Conservation (phyloP, 768 basidiomycete species). For the Leccinellum albellum region DNA sequence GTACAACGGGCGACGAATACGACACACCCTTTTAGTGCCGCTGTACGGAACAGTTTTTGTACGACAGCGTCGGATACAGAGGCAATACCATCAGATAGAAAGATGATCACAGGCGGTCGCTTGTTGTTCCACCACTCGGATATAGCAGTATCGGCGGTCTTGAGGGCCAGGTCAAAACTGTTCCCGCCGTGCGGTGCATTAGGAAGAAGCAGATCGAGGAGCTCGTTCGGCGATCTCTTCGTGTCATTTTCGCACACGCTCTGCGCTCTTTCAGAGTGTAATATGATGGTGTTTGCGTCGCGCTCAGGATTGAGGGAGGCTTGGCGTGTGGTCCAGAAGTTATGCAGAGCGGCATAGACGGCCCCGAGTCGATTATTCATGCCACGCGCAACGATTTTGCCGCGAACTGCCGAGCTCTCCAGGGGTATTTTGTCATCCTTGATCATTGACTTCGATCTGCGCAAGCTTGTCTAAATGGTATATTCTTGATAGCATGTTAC, state of each 20-base stretch:
- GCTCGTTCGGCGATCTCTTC: slow-evolving; percentile 38
- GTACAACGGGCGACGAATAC: not conserved
- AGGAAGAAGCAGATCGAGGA: slow-evolving; percentile 39
- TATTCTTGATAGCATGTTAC: not conserved
- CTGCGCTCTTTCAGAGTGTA: slow-evolving; percentile 35
- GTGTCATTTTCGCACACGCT: slow-evolving; percentile 41
- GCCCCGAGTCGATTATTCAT: slow-evolving; percentile 52
- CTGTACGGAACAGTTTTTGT: slow-evolving; percentile 34
- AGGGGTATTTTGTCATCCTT: slow-evolving; percentile 39
- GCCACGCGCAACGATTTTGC: not conserved
- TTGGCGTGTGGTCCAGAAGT: slow-evolving; percentile 51
- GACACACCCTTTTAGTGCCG: slow-evolving; percentile 41
- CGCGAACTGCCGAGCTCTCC: slow-evolving; percentile 32
- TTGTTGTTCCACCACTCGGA: slow-evolving; percentile 42
- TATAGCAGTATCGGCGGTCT: slow-evolving; percentile 36
- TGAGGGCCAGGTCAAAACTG: slow-evolving; percentile 40
- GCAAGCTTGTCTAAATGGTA: not conserved
- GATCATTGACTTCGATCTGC: slow-evolving; percentile 52
- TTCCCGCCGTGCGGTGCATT: slow-evolving; percentile 39
- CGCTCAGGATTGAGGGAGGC: slow-evolving; percentile 33
- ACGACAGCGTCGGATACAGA: slow-evolving; percentile 31
- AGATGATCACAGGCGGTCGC: slow-evolving; percentile 48
- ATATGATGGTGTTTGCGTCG: slow-evolving; percentile 54
- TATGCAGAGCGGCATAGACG: slow-evolving; percentile 48
- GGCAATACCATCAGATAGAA: slow-evolving; percentile 56